Evolutionary conservation across 345 rosid genomes (phyloP), one percentile per base, ranked within the genome.

Genomic region (Moricandia moricandioides): DNA sequence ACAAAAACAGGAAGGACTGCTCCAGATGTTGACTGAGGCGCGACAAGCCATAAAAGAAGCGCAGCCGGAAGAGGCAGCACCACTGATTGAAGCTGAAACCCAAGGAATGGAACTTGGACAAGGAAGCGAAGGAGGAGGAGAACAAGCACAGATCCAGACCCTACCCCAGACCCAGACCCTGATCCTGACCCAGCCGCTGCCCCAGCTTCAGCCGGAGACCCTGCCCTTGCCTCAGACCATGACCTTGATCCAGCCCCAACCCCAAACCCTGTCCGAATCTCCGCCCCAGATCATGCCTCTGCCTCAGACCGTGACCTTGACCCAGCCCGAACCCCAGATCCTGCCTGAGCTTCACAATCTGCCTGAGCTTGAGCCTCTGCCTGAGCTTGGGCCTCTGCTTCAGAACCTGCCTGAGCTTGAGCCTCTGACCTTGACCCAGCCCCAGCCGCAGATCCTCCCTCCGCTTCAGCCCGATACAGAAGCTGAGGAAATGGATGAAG

Each of bases 1-100:
- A 56, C 80, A 82, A 51, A 88, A 87, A 52, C 78, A 92, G 56
- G 93, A 90, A 78, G 89, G 79, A 35, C 86, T 95, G 11, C 86
- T 84, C 5, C 56, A 77, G 1, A 61, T 83, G 81, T 89, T 87
- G 76, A 76, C 83, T 1, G 58, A 47, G 26, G 72, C 35, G 69
- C 30, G 85, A 8, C 57, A 75, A 21, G 69, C 26, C 5, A 84
- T 75, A 59, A 87, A 80, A 27, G 65, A 56, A 24, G 65, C 52
- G n/a, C 69, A 61, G 47, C 62, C 58, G 0, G 71, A 35, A 35
- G 66, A 61, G 67, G 62, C 61, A 2, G 49, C 7, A 35, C 68
- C 40, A 24, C 54, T 8, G 2, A 11, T 54, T 0, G 72, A 57
- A 65, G 35, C 27, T 26, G 63, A 66, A 16, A 81, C 84, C 5